Percentiles rank a stretch among this genome's conserved stretches.
Conservation (phyloP, 176 grass and related monocot species). For the Carex kokanica region DNA sequence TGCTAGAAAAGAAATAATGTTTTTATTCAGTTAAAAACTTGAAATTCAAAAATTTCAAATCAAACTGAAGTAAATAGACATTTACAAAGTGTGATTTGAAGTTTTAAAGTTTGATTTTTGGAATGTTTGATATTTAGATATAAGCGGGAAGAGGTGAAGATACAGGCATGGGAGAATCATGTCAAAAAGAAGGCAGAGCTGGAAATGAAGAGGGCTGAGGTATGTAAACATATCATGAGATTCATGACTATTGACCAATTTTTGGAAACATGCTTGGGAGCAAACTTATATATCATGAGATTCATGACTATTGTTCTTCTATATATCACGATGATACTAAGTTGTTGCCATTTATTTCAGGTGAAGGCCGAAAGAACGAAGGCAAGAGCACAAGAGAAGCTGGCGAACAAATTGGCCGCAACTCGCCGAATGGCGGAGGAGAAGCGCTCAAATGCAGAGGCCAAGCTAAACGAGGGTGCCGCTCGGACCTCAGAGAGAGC, state of each 20-base stretch:
- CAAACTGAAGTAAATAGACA: no score
- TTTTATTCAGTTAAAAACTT: no score
- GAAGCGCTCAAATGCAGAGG: conserved; percentile 62
- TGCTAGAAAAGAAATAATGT: not conserved
- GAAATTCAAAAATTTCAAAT: no score
- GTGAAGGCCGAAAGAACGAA: conserved; percentile 83
- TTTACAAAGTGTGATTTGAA: not conserved
- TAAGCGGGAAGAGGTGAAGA: conserved; percentile 82
- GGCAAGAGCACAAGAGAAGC: conserved; percentile 67
- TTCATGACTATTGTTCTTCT: no score
- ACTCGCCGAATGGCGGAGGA: conserved; percentile 59
- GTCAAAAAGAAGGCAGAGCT: conserved; percentile 78
- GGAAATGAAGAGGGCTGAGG: conserved; percentile 86
- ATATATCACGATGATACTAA: not conserved
- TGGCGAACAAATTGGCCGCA: conserved; percentile 51
- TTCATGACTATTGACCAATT: not conserved
- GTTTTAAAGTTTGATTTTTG: not conserved
- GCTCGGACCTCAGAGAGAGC: conserved; percentile 65
- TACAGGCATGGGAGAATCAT: conserved; percentile 97
- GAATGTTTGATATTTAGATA: conserved; percentile 39
- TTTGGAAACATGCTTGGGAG: not conserved
- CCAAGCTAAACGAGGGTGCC: conserved; percentile 56
- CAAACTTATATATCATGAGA: no score
- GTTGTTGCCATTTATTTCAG: conserved; percentile 23
- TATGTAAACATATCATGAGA: not conserved